phyloP scores from a whole-genome alignment of 1,284 basidiomycete genomes.

The Ceratobasidium theobromae region DNA sequence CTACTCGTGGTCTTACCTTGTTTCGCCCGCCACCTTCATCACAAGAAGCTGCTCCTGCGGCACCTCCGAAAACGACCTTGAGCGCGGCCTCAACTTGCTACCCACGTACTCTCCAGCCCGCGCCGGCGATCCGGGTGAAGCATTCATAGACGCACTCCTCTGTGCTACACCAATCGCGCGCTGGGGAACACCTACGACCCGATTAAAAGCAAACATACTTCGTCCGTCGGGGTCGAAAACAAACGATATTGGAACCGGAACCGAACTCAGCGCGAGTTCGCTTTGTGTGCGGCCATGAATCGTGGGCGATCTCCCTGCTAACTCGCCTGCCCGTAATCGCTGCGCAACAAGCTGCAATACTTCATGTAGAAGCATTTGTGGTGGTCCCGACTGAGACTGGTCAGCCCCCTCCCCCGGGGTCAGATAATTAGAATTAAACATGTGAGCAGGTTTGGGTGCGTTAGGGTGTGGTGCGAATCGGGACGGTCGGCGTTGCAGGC shows the following conservation, averaged over 20 bases:
- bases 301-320: constrained; percentile 39
- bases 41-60: constrained; percentile 41
- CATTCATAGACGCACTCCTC: constrained; percentile 29
- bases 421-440: constrained; percentile 37
- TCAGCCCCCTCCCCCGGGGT: not conserved
- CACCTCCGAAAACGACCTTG: constrained; percentile 72
- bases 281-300: constrained; percentile 62
- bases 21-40: constrained; percentile 12
- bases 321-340: constrained; percentile 2
- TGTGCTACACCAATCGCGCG: constrained; percentile 1
- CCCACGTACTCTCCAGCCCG: constrained; percentile 12
- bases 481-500: constrained; percentile 24
- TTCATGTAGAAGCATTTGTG: constrained; percentile 20
- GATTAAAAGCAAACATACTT: constrained; percentile 29
- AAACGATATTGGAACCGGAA: constrained; percentile 68
- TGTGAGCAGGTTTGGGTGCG: constrained; percentile 59
- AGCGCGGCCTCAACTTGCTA: constrained; percentile 55
- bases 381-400: not conserved
- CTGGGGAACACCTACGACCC: not conserved
- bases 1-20: not conserved
- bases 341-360: constrained; percentile 30
- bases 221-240: constrained; percentile 48
- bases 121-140: not conserved
- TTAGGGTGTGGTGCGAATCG: constrained; percentile 69
- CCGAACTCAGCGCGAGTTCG: constrained; percentile 55